phyloP scores from a whole-genome alignment of 306 rosid species.

The Dryas alaskensis region DNA sequence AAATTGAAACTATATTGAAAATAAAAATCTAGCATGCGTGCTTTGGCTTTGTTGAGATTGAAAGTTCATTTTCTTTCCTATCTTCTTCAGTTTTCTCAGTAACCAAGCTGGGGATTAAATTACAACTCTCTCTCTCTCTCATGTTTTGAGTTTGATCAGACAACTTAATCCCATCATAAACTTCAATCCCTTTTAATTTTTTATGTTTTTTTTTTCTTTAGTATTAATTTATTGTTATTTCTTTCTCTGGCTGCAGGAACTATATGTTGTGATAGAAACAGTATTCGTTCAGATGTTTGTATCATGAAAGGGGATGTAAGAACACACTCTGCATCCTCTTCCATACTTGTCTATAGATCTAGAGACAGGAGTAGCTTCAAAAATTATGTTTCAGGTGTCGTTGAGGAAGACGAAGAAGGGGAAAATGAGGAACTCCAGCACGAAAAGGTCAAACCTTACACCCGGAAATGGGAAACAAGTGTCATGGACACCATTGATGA shows the following conservation, averaged over 20 bases:
- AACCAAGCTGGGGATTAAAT: neutral
- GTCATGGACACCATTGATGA: slow-evolving; percentile 75
- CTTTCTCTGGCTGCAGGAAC: slow-evolving; percentile 45
- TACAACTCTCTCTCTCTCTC: neutral
- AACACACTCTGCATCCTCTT: slow-evolving; percentile 60
- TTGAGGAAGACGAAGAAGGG: slow-evolving; percentile 21
- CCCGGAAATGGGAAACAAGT: slow-evolving; percentile 89
- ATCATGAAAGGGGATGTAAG: slow-evolving; percentile 87
- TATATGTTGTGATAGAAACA: slow-evolving; percentile 80
- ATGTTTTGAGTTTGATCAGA: neutral
- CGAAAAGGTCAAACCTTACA: slow-evolving; percentile 73
- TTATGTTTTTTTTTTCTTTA: neutral
- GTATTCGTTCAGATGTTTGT: slow-evolving; percentile 78
- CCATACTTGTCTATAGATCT: slow-evolving; percentile 63
- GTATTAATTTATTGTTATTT: neutral
- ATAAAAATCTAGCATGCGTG: neutral
- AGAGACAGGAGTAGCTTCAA: slow-evolving; percentile 19
- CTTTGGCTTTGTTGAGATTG: neutral
- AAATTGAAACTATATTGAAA: too few species aligned
- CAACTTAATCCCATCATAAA: neutral
- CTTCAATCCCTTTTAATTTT: neutral
- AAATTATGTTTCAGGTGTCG: slow-evolving; percentile 14
- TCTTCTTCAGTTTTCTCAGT: neutral
- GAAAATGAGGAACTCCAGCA: slow-evolving; percentile 39
- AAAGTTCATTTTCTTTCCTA: neutral